These are phyloP conservation scores for Entomortierella beljakovae DNA, from an alignment of 192 early-diverging fungal genomes.

Conservation along the genomic window DNA sequence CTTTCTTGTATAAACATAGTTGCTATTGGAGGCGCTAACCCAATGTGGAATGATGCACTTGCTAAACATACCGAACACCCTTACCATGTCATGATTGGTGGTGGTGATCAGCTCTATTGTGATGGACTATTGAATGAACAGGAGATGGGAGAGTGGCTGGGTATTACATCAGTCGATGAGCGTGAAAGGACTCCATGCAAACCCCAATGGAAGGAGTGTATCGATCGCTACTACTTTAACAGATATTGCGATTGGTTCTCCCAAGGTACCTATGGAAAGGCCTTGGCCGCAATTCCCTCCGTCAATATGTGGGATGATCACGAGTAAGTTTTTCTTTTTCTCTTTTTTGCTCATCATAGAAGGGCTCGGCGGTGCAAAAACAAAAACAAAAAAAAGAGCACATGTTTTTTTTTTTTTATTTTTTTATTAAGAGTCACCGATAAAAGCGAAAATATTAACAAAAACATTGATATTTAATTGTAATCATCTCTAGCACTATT, in stretches of 20 bases:
- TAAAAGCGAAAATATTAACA: too few species aligned
- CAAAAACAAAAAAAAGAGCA: not conserved
- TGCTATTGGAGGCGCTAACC: constrained; percentile 53
- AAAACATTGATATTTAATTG: not conserved
- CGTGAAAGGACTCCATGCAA: constrained; percentile 34
- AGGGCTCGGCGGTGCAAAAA: too few species aligned
- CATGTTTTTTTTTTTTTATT: too few species aligned
- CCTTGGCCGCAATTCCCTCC: constrained; percentile 79
- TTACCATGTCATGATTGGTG: constrained; percentile 79
- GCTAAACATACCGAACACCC: constrained; percentile 67
- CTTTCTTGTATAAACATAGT: constrained; percentile 39
- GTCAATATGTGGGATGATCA: constrained; percentile 89
- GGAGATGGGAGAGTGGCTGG: constrained; percentile 71
- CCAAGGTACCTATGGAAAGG: constrained; percentile 55
- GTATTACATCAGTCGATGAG: constrained; percentile 36
- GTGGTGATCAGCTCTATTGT: constrained; percentile 80
- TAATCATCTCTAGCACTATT: constrained; percentile 56
- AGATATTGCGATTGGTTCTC: constrained; percentile 50
- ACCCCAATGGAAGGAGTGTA: constrained; percentile 21
- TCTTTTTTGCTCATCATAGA: not conserved
- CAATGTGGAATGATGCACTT: constrained; percentile 77
- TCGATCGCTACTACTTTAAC: constrained; percentile 49
- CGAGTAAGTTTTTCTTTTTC: constrained; percentile 52
- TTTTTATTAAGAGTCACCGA: too few species aligned
- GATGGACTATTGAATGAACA: constrained; percentile 68